phyloP scores from a whole-genome alignment of 1,284 basidiomycete species.

The Trichosporon sp. region DNA sequence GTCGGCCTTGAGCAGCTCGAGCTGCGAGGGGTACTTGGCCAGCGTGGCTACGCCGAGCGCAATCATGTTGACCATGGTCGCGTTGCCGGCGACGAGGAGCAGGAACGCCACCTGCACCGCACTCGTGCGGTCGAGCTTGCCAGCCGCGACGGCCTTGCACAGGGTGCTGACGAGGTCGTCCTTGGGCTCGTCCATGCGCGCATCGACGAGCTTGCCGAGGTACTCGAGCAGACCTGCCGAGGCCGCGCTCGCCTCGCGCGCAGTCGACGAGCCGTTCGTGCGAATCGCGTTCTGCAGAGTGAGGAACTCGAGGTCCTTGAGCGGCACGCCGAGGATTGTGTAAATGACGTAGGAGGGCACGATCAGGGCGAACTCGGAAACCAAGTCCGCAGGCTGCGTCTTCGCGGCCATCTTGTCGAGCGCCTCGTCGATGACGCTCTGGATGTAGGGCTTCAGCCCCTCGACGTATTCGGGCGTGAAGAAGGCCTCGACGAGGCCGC shows the following conservation, averaged over 20 bases:
- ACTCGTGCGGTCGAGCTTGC: conserved; percentile 21
- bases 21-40: conserved; percentile 23
- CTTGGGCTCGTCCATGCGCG: conserved; percentile 20
- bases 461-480: conserved; percentile 23
- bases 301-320: conserved; percentile 27
- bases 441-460: conserved; percentile 23
- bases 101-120: conserved; percentile 30
- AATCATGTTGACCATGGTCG: conserved; percentile 31
- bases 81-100: conserved; percentile 28
- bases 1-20: conserved; percentile 22
- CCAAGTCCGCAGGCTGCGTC: conserved; percentile 20
- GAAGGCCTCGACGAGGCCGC: conserved; percentile 25
- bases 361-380: conserved; percentile 25
- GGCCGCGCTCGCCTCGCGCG: conserved; percentile 23
- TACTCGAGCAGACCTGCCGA: conserved; percentile 21
- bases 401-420: conserved; percentile 24
- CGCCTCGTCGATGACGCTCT: conserved; percentile 19
- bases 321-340: conserved; percentile 29
- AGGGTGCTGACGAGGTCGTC: conserved; percentile 24
- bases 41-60: conserved; percentile 27
- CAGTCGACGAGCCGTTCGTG: conserved; percentile 23
- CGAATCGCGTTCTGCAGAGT: conserved; percentile 25
- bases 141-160: conserved; percentile 15
- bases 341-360: conserved; percentile 28
- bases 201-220: conserved; percentile 22